These are phyloP conservation scores for Silene noctiflora DNA, from an alignment of 179 eudicot species.

Conservation along the genomic window DNA sequence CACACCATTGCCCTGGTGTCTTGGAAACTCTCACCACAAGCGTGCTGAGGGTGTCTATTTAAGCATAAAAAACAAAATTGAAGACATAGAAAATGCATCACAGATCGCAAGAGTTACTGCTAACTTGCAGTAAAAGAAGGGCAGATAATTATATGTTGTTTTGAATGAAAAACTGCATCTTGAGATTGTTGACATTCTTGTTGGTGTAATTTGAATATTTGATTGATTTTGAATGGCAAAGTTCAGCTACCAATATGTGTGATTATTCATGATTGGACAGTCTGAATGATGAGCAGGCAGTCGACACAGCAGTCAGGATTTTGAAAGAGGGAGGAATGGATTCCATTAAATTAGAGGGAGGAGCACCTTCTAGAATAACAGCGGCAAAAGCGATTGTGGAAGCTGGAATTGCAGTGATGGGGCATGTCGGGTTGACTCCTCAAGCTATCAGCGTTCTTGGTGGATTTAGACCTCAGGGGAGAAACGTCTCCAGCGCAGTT, in stretches of 20 bases:
- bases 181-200: background rate
- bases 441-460: constrained; percentile 98
- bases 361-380: constrained; percentile 79
- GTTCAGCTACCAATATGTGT: too few relatives aligned
- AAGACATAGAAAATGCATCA: too few relatives aligned
- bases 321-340: constrained; percentile 98
- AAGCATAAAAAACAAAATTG: too few relatives aligned
- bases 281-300: constrained; percentile 74
- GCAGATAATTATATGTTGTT: too few relatives aligned
- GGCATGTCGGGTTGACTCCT: constrained; percentile 96
- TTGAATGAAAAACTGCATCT: background rate
- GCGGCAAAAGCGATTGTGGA: constrained; percentile 93
- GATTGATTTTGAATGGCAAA: background rate
- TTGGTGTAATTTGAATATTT: background rate
- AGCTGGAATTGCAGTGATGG: constrained; percentile 96
- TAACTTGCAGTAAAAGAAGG: too few relatives aligned
- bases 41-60: too few relatives aligned
- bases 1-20: too few relatives aligned
- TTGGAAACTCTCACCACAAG: too few relatives aligned
- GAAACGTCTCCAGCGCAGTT: constrained; percentile 74
- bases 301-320: constrained; percentile 82
- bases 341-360: constrained; percentile 94
- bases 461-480: constrained; percentile 97
- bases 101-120: too few relatives aligned
- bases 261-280: constrained; percentile 36